Base-by-base conservation (phyloP, 2,329 filamentous ascomycete species). In the Alternaria infectoria region DNA sequence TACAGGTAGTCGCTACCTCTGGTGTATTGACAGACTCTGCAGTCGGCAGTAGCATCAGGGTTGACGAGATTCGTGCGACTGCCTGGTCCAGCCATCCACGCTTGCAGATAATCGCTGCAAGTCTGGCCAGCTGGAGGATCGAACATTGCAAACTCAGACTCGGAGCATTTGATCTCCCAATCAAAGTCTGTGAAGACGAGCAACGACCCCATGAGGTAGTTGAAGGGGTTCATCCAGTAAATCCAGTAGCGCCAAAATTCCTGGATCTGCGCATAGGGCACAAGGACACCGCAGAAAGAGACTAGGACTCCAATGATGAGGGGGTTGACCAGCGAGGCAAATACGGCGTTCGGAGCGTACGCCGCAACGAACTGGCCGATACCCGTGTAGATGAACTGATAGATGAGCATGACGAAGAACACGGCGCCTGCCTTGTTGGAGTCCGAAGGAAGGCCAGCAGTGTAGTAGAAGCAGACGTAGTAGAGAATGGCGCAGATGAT, bases 391-490 rank as follows among this genome's bases (percentile, higher is more conserved):
- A 89, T 86, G 78, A 90, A 93, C 66, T 93, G 81, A 75, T 93
- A 86, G 73, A 93, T 88, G 62, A 88, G 81, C 67, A 84, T 73
- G 45, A 77, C 70, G 63, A 79, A 77, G 61, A 76, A 76, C 2
- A 64, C 63, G 0, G 81, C 81, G 26, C 88, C 88, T 86, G 70
- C 90, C 86, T 15, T 89, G 84, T 63, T 86, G 81, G 9, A 83
- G 52, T 55, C 57, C 3, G 47, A 44, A 0, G 72, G 72, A 2
- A 81, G 74, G 13, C 72, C 74, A 5, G 78, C 71, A 0, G 79
- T 77, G 63, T 90, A 93, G 83, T 92, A 92, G 83, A 89, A 91
- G 75, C 84, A 86, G 5, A 86, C 82, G 73, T 84, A 93, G 68
- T 89, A 86, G 5, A 92, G 73, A 15, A 91, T 76, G 3, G 84